Percentiles rank a stretch among this genome's conserved stretches.
These are phyloP conservation scores for Spencermartinsiella ligniputridi DNA, from an alignment of 1,139 yeast species.

Conservation along the genomic window DNA sequence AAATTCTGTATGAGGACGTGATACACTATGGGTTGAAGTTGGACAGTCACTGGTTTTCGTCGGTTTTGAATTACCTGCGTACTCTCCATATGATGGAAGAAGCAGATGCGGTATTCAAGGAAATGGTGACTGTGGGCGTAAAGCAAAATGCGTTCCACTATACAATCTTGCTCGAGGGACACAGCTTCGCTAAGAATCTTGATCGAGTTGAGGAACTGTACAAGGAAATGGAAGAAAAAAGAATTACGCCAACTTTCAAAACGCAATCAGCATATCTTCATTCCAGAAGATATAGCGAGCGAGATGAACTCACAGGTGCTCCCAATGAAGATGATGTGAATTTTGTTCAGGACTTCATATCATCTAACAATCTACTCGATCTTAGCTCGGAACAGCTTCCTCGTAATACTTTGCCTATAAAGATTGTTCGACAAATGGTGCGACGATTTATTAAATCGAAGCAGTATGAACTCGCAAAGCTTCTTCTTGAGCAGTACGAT, in stretches of 20 bases:
- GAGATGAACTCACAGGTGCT: conserved; percentile 1
- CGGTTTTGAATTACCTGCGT: conserved; percentile 22
- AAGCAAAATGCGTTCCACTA: conserved; percentile 26
- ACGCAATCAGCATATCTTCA: conserved; percentile 21
- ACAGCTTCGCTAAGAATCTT: conserved; percentile 11
- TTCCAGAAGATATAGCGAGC: conserved; percentile 3
- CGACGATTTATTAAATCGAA: conserved; percentile 10
- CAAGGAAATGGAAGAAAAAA: conserved; percentile 16
- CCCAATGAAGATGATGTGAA: conserved; percentile 11
- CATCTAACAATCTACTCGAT: conserved; percentile 20
- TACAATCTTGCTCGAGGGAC: conserved; percentile 24
- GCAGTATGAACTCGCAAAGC: conserved; percentile 13
- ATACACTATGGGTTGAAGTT: conserved; percentile 15
- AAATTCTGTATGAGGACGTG: conserved; percentile 10
- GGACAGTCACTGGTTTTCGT: conserved; percentile 26
- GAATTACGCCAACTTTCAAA: conserved; percentile 23
- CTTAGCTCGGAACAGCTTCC: conserved; percentile 24
- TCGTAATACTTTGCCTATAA: conserved; percentile 22
- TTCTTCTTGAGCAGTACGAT: conserved; percentile 13
- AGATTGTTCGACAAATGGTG: conserved; percentile 20
- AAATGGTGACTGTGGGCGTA: conserved; percentile 16
- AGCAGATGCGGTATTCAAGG: conserved; percentile 21
- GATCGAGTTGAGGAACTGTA: conserved; percentile 18
- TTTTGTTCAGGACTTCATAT: conserved; percentile 15
- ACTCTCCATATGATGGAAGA: conserved; percentile 12